These are phyloP conservation scores for Neurospora sp. DNA, from an alignment of 495 filamentous ascomycete species.

Conservation along the genomic window DNA sequence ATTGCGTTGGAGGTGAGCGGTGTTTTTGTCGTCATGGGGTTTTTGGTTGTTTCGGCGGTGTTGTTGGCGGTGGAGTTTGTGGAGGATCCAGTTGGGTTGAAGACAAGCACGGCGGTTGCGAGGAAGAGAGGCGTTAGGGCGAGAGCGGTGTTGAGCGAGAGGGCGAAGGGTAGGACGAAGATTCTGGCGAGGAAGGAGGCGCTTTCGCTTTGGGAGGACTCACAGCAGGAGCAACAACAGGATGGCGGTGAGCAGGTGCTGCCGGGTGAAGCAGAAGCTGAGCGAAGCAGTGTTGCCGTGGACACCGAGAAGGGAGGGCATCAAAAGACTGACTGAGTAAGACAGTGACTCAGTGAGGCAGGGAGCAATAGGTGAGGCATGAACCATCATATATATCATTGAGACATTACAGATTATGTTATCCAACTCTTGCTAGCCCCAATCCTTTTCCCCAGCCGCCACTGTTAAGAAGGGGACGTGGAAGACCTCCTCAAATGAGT, in stretches of 20 bases:
- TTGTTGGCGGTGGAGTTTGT: constrained; percentile 13
- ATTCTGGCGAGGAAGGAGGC: not conserved
- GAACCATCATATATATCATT: not conserved
- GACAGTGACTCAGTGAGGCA: not conserved
- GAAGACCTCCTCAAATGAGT: not conserved
- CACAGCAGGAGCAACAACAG: not conserved
- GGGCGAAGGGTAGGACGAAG: not conserved
- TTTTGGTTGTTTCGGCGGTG: not conserved
- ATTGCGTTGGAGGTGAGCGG: constrained; percentile 22
- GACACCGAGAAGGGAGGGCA: not conserved
- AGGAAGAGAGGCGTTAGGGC: not conserved
- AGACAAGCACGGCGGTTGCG: constrained; percentile 1
- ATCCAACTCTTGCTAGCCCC: not conserved
- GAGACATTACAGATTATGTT: not conserved
- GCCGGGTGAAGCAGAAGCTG: not conserved
- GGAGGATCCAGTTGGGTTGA: constrained; percentile 8
- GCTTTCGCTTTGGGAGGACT: not conserved
- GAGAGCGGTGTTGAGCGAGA: not conserved
- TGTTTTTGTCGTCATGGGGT: constrained; percentile 14
- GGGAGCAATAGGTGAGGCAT: not conserved
- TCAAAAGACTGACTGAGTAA: not conserved
- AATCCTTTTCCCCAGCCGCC: not conserved
- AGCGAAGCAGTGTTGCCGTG: not conserved
- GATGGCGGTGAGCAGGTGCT: not conserved
- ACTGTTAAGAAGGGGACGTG: not conserved